Base-by-base conservation (phyloP, 257 asterid species). In the Scutellaria baicalensis region DNA sequence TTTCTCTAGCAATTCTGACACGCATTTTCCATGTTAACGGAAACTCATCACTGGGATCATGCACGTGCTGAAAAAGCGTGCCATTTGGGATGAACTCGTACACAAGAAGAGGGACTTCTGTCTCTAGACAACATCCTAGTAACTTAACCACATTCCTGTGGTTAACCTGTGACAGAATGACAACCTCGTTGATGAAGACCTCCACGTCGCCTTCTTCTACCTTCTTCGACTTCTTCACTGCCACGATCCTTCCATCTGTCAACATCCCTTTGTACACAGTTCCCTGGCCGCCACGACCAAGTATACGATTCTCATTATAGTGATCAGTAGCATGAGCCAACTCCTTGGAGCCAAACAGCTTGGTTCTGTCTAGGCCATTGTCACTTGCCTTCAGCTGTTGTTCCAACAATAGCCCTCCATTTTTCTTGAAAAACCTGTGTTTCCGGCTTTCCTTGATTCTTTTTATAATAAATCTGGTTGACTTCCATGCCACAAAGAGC, bases 371-470 rank as follows among this genome's bases (percentile, higher is more conserved):
- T 7, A 78, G 47, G 56, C 79, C 61, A 13, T 72, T 64, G 2
- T 75, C 44, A n/a, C 33, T 27, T 27, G 33, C 33, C 33, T 27
- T 27, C 33, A 27, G 4, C 33, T 27, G 74, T 27, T 13, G 83
- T 10, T 80, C 66, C 66, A 81, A 14, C 12, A 81, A 51, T 6
- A 81, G 7, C 9, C 85, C 80, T 11, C 85, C 83, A 16, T 81
- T 78, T 13, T 64, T 74, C 75, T 69, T 78, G n/a, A 40, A 82
- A 14, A n/a, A n/a, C n/a, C n/a, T n/a, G n/a, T n/a, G n/a, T n/a
- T 9, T 68, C 1, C 65, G 74, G 18, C 14, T 75, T 5, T 62
- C 67, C 73, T 81, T 60, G 21, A 74, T 43, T 40, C 40, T n/a
- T 40, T 33, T 69, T 31, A 55, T 69, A 6, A 75, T 44, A 45